phyloP scores from a whole-genome alignment of 2,329 filamentous ascomycete species.

The Fusarium citri region DNA sequence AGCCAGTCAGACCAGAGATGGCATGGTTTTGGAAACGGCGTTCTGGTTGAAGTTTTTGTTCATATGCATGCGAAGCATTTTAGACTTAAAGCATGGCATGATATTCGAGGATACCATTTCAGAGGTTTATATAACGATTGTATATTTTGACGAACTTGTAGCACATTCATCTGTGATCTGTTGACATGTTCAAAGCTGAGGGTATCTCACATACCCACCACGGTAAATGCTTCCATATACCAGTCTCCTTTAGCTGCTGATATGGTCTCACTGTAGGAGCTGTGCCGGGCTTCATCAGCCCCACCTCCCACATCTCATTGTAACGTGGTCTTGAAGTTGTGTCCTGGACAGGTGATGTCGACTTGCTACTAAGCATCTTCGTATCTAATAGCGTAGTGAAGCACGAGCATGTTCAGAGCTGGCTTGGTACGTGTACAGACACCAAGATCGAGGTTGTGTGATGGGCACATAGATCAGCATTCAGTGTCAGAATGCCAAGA shows the following conservation, averaged over 20 bases:
- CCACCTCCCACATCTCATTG: conserved; percentile 18
- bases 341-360: conserved; percentile 25
- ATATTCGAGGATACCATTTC: conserved; percentile 38
- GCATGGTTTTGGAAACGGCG: conserved; percentile 32
- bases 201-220: conserved; percentile 1
- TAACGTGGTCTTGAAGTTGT: conserved; percentile 15
- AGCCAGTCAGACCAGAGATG: conserved; percentile 14
- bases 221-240: conserved; percentile 10
- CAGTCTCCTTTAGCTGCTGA: conserved; percentile 13
- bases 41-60: conserved; percentile 28
- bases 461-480: conserved; percentile 8
- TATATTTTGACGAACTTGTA: conserved; percentile 6
- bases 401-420: conserved; percentile 34
- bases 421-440: conserved; percentile 34
- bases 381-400: conserved; percentile 27
- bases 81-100: conserved; percentile 31
- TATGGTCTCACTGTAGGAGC: conserved; percentile 6
- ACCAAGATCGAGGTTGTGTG: conserved; percentile 3
- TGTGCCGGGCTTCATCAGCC: conserved; percentile 16
- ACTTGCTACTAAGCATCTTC: conserved; percentile 24
- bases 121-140: conserved; percentile 36
- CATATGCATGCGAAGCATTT: conserved; percentile 26
- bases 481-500: conserved; percentile 25
- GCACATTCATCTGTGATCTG: not conserved
- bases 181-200: not conserved